Conservation (phyloP, 2,329 filamentous ascomycete genomes). For the Ceratocystis alfenasii region DNA sequence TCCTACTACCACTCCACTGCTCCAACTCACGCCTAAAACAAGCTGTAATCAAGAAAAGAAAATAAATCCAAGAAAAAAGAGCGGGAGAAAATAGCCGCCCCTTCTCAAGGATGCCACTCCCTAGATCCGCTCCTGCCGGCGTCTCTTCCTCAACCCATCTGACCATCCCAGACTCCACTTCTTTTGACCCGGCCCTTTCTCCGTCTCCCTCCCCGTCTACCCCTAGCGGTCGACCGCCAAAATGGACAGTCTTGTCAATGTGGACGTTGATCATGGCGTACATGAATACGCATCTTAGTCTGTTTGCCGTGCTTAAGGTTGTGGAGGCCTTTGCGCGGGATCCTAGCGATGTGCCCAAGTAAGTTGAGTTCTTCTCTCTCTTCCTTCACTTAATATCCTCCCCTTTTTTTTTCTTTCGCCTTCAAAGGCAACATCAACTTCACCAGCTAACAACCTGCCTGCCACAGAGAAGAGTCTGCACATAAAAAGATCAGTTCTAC, state of each 20-base stretch:
- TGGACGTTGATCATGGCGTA: conserved; percentile 46
- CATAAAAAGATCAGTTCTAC: conserved; percentile 46
- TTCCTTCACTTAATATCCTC: not conserved
- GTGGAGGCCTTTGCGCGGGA: conserved; percentile 20
- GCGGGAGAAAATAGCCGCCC: not conserved
- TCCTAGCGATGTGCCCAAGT: conserved; percentile 21
- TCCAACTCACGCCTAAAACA: not conserved
- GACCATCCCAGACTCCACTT: conserved; percentile 7
- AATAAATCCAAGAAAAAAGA: not conserved
- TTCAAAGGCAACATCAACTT: not conserved
- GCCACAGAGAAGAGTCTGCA: conserved; percentile 41
- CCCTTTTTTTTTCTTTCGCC: not conserved
- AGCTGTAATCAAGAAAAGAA: not conserved
- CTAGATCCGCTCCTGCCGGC: conserved; percentile 7
- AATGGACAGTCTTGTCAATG: conserved; percentile 43
- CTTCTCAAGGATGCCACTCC: conserved; percentile 5
- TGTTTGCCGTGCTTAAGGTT: conserved; percentile 26
- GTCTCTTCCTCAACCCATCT: conserved; percentile 11
- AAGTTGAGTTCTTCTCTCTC: conserved; percentile 7
- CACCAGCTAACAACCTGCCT: not conserved
- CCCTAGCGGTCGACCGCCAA: conserved; percentile 40
- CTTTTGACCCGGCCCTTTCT: conserved; percentile 20
- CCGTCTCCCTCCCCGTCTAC: conserved; percentile 27
- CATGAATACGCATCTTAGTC: conserved; percentile 42
- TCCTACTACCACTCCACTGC: not conserved